Conservation (phyloP, 1,284 basidiomycete species). For the Cystobasidium slooffiae region DNA sequence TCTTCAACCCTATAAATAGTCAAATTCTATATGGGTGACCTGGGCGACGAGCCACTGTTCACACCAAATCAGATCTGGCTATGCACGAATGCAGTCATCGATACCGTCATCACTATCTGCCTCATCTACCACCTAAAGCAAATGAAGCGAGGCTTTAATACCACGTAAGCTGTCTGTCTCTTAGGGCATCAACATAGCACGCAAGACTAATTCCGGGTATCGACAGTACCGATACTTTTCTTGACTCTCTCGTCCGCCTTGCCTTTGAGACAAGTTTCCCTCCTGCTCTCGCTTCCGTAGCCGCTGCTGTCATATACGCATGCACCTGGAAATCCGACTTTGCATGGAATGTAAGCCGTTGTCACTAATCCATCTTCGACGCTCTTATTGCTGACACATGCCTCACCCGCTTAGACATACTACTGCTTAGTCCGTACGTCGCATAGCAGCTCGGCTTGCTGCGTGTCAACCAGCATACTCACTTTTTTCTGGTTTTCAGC, state of each 20-base stretch:
- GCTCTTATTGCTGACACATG: not conserved
- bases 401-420: constrained; percentile 5
- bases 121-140: constrained; percentile 11
- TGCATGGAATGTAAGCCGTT: constrained; percentile 32
- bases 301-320: constrained; percentile 29
- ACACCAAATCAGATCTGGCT: constrained; percentile 37
- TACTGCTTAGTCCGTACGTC: constrained; percentile 22
- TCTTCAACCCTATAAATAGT: not conserved
- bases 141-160: constrained; percentile 42
- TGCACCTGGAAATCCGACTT: constrained; percentile 10
- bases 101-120: constrained; percentile 28
- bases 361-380: not conserved
- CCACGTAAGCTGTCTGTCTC: not conserved
- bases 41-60: constrained; percentile 24
- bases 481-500: not conserved
- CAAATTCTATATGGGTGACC: not conserved
- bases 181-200: not conserved
- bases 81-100: constrained; percentile 14
- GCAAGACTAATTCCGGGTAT: not conserved
- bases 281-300: constrained; percentile 14
- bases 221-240: constrained; percentile 38
- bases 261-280: constrained; percentile 35
- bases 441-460: not conserved
- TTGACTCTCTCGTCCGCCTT: constrained; percentile 33
- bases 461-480: not conserved